Evolutionary conservation across 306 rosid species (phyloP), one percentile per base, ranked within the genome.

Genomic region (Ormosia emarginata): DNA sequence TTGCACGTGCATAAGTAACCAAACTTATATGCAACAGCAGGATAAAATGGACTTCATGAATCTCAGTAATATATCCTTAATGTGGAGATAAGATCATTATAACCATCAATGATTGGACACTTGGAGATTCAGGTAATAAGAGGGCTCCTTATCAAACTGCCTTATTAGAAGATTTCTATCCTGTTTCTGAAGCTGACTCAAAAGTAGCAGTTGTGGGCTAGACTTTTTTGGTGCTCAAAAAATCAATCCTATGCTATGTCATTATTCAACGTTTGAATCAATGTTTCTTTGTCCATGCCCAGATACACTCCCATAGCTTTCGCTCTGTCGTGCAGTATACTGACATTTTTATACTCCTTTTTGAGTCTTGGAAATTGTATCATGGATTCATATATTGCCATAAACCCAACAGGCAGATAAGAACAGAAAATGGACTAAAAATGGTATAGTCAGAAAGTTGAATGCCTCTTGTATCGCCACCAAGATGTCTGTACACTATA

Each of bases 131-230:
- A 83, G 83, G 89, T 79, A 81, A 84, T 53, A 71, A 37, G 78
- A 53, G 71, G 77, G 63, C 79, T 88, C 80, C 86, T 67, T 70
- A 75, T 69, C 39, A 62, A 62, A 78, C 76, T 79, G 76, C 64
- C 59, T 76, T 87, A 67, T 17, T 56, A 79, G 72, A 80, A 74
- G 78, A 65, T 71, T 67, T 81, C 63, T 66, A 62, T 75, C 79
- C 37, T 46, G 79, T 18, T 61, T 78, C 74, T 72, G 66, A 53
- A 75, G 91, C 90, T 87, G 88, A 85, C 88, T 85, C 90, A 75
- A 87, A 85, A 62, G 87, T 79, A 66, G 61, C 39, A 39, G 79
- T 83, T 82, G 83, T 77, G 67, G 80, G 74, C 75, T 34, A 76
- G 62, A 71, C 67, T 65, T 75, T 75, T 75, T 46, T 79, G 56